phyloP scores from a whole-genome alignment of 768 basidiomycete genomes.

The Tulasnella sp. region DNA sequence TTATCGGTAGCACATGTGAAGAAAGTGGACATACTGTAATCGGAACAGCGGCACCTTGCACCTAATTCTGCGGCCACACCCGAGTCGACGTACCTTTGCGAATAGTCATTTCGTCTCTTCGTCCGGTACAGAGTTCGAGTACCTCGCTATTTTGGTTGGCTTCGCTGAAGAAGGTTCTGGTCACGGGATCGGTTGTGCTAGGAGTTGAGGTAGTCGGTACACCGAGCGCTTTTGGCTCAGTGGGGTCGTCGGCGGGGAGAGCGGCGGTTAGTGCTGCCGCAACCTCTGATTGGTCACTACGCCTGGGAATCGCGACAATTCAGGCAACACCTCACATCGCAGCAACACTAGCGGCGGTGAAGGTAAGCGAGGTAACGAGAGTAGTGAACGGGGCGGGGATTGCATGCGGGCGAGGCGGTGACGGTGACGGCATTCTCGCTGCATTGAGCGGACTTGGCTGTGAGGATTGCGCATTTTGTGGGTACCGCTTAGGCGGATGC shows the following conservation, averaged over 20 bases:
- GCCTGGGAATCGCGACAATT: too few species aligned
- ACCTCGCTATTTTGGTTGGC: conserved; percentile 55
- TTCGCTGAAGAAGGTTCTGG: conserved; percentile 54
- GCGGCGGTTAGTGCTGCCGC: too few species aligned
- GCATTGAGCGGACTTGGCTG: too few species aligned
- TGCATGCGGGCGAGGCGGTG: background rate
- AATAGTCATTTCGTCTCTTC: conserved; percentile 98
- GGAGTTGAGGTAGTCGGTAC: background rate
- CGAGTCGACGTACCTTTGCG: conserved; percentile 76
- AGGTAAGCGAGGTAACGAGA: background rate
- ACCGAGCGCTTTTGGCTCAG: background rate
- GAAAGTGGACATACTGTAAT: background rate
- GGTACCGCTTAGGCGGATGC: too few species aligned
- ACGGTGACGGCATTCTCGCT: too few species aligned
- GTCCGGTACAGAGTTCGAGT: conserved; percentile 74
- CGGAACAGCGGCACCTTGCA: conserved; percentile 79
- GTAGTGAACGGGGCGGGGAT: conserved; percentile 5
- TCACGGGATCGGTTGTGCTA: background rate
- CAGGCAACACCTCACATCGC: too few species aligned
- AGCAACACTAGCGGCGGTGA: too few species aligned
- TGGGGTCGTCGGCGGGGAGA: conserved; percentile 1
- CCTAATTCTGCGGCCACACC: conserved; percentile 94
- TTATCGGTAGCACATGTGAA: too few species aligned
- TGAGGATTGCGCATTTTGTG: too few species aligned
- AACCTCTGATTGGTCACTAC: too few species aligned